These are phyloP conservation scores for Daldinia grandis DNA, from an alignment of 495 filamentous ascomycete genomes.

Conservation along the genomic window DNA sequence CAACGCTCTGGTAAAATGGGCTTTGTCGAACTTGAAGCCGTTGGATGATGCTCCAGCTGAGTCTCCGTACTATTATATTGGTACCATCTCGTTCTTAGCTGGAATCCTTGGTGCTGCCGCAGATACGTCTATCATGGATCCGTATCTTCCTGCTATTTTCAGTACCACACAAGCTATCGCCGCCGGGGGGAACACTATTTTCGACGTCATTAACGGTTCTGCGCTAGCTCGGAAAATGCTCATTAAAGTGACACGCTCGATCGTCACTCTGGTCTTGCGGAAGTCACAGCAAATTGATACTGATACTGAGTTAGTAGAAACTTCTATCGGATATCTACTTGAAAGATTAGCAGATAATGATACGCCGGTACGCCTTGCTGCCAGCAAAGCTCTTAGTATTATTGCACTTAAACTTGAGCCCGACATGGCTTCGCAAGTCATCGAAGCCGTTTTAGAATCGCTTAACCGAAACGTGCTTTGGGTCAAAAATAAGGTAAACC, in stretches of 20 bases:
- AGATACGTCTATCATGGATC: constrained; percentile 62
- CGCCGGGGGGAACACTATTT: constrained; percentile 49
- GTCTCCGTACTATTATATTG: constrained; percentile 67
- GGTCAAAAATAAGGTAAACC: constrained; percentile 49
- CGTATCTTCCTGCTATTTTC: constrained; percentile 56
- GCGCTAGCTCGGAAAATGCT: constrained; percentile 79
- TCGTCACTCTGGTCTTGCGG: constrained; percentile 69
- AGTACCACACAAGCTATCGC: constrained; percentile 59
- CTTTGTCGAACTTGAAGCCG: constrained; percentile 64
- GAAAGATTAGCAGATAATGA: constrained; percentile 78
- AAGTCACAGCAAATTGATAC: constrained; percentile 51
- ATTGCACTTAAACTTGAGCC: constrained; percentile 79
- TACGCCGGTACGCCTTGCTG: constrained; percentile 86
- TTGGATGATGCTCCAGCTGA: constrained; percentile 35
- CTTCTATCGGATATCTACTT: constrained; percentile 76
- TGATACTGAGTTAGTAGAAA: constrained; percentile 69
- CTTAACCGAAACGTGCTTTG: constrained; percentile 81
- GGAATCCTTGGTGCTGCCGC: constrained; percentile 66
- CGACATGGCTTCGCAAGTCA: constrained; percentile 82
- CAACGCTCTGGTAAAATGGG: constrained; percentile 70
- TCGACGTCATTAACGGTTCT: constrained; percentile 65
- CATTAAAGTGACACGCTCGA: constrained; percentile 82
- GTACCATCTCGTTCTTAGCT: constrained; percentile 79
- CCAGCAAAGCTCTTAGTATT: constrained; percentile 90
- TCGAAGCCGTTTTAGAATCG: constrained; percentile 80